Percentiles rank a stretch among this genome's conserved stretches.
These are phyloP conservation scores for Ogataea neopini DNA, from an alignment of 805 yeast species.

Conservation along the genomic window DNA sequence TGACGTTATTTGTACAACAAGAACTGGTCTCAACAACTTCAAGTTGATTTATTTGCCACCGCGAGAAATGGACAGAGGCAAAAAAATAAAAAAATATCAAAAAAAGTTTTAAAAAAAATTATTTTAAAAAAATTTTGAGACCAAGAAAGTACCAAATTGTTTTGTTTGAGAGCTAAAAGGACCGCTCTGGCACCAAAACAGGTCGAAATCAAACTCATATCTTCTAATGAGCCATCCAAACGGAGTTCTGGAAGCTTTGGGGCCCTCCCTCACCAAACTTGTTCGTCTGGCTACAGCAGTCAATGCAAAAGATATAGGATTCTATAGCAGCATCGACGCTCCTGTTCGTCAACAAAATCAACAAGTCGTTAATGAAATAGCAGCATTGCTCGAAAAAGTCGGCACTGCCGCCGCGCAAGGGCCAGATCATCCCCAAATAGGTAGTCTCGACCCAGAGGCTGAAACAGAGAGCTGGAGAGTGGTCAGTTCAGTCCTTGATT, in stretches of 20 bases:
- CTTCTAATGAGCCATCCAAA: background rate
- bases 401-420: constrained; percentile 6
- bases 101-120: constrained; percentile 9
- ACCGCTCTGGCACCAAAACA: too few relatives aligned
- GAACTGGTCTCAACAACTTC: too few relatives aligned
- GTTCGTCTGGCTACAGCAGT: constrained; percentile 69
- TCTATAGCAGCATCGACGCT: constrained; percentile 65
- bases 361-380: constrained; percentile 41
- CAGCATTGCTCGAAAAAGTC: constrained; percentile 39
- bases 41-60: constrained; percentile 1
- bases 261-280: constrained; percentile 53
- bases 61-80: background rate
- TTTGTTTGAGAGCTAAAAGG: too few relatives aligned
- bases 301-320: constrained; percentile 79
- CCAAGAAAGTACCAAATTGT: too few relatives aligned
- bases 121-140: constrained; percentile 2
- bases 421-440: constrained; percentile 12
- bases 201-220: background rate
- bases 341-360: constrained; percentile 42
- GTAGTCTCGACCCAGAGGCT: constrained; percentile 29
- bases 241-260: constrained; percentile 28
- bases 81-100: constrained; percentile 2
- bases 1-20: too few relatives aligned
- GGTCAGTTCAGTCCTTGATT: constrained; percentile 64
- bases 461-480: constrained; percentile 58